These are phyloP conservation scores for Populus euphratica DNA, from an alignment of 345 rosid genomes.

Conservation along the genomic window DNA sequence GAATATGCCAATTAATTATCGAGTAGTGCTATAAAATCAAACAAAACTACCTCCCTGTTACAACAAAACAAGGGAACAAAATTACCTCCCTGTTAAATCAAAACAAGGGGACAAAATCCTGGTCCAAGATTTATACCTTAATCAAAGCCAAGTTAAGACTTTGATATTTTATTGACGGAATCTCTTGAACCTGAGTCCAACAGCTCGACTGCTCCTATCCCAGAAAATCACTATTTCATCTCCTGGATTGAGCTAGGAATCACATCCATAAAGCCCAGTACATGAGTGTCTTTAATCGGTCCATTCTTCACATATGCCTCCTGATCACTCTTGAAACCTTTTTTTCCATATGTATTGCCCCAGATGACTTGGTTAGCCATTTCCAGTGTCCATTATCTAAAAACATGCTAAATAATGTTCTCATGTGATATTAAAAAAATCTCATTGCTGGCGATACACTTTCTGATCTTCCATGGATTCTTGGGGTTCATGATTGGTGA, in stretches of 20 bases:
- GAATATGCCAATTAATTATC: too few species aligned
- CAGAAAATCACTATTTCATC: too few species aligned
- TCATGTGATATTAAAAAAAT: constrained; percentile 22
- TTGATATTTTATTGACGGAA: too few species aligned
- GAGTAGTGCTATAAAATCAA: too few species aligned
- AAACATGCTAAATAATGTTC: constrained; percentile 26
- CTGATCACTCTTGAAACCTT: constrained; percentile 22
- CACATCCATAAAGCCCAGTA: constrained; percentile 27
- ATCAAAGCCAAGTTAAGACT: too few species aligned
- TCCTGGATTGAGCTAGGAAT: not conserved
- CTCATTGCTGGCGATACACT: constrained; percentile 14
- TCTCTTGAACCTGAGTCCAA: too few species aligned
- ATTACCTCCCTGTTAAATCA: too few species aligned
- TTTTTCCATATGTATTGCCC: constrained; percentile 27
- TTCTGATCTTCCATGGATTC: constrained; percentile 37
- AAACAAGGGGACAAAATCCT: too few species aligned
- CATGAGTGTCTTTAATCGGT: constrained; percentile 5
- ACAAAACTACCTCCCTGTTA: too few species aligned
- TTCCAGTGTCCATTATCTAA: constrained; percentile 26
- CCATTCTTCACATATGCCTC: constrained; percentile 29
- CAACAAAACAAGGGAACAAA: too few species aligned
- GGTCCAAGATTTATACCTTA: too few species aligned
- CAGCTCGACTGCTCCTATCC: too few species aligned
- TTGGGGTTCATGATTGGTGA: not conserved
- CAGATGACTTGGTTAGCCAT: constrained; percentile 20